Percentiles rank a stretch among this genome's conserved stretches.
phyloP scores from a whole-genome alignment of 352 stramenopile genomes.

The Phytophthora cryptogea region DNA sequence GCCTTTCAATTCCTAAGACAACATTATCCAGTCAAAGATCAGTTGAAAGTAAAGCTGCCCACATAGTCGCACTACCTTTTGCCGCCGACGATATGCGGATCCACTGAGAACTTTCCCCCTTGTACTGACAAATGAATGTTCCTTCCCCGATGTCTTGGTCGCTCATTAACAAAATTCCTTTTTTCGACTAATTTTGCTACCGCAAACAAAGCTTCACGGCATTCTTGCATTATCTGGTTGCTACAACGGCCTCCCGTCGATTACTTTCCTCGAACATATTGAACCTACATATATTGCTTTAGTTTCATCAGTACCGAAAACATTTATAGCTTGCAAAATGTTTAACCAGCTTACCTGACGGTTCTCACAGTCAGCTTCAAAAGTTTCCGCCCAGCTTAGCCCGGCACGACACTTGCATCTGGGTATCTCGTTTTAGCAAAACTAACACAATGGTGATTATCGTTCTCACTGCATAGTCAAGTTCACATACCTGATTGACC shows the following conservation, averaged over 20 bases:
- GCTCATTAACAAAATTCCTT: too few relatives aligned
- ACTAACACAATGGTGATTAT: too few relatives aligned
- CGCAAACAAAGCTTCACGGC: background rate
- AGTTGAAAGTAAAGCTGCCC: too few relatives aligned
- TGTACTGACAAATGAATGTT: conserved; percentile 20
- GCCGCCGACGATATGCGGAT: too few relatives aligned
- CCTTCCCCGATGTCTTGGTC: too few relatives aligned
- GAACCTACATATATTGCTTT: conserved; percentile 8
- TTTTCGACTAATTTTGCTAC: conserved; percentile 3
- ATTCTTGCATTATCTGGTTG: conserved; percentile 18
- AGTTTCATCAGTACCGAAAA: too few relatives aligned
- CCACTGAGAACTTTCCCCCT: too few relatives aligned
- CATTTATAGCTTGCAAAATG: background rate
- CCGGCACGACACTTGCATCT: conserved; percentile 5
- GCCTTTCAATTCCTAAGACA: too few relatives aligned
- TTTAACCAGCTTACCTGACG: background rate
- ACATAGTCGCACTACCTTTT: too few relatives aligned
- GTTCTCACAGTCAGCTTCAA: conserved; percentile 10
- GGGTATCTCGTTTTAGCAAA: conserved; percentile 7
- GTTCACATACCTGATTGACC: too few relatives aligned
- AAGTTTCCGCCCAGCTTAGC: background rate
- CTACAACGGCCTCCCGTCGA: conserved; percentile 3
- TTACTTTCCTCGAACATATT: conserved; percentile 8
- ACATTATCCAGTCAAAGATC: too few relatives aligned
- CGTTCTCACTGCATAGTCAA: too few relatives aligned